phyloP scores from a whole-genome alignment of 495 filamentous ascomycete genomes.

The Neurospora terricola region DNA sequence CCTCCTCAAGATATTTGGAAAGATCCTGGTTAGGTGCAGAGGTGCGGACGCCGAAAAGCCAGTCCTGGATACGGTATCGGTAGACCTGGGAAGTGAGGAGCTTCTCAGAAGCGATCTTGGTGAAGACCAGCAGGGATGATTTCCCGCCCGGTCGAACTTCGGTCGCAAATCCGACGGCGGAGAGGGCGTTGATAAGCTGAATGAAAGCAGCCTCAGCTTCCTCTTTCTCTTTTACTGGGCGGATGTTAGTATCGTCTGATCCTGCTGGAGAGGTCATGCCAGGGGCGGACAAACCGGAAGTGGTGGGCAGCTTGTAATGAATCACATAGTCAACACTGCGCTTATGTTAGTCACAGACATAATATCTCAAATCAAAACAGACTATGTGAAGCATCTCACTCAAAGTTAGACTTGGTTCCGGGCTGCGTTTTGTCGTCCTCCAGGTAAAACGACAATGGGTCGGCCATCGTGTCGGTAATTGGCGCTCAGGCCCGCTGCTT shows the following conservation, averaged over 20 bases:
- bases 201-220: constrained; percentile 63
- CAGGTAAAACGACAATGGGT: constrained; percentile 16
- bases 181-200: constrained; percentile 61
- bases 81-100: constrained; percentile 57
- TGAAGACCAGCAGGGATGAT: constrained; percentile 71
- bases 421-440: constrained; percentile 20
- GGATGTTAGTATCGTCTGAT: not conserved
- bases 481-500: not conserved
- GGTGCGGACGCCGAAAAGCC: constrained; percentile 83
- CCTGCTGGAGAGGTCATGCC: not conserved
- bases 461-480: constrained; percentile 21
- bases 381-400: constrained; percentile 4
- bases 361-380: not conserved
- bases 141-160: constrained; percentile 78
- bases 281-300: constrained; percentile 35
- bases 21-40: constrained; percentile 69
- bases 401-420: constrained; percentile 24
- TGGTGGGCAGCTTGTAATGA: constrained; percentile 58
- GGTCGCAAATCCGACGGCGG: constrained; percentile 64
- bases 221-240: constrained; percentile 42
- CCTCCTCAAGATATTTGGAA: constrained; percentile 46
- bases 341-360: constrained; percentile 15
- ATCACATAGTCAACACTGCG: constrained; percentile 86
- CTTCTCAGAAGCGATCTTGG: constrained; percentile 59
- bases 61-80: constrained; percentile 76